Evolutionary conservation across 169 alveolate genomes (phyloP).

Genomic region (Cardiosporidium cionae): DNA sequence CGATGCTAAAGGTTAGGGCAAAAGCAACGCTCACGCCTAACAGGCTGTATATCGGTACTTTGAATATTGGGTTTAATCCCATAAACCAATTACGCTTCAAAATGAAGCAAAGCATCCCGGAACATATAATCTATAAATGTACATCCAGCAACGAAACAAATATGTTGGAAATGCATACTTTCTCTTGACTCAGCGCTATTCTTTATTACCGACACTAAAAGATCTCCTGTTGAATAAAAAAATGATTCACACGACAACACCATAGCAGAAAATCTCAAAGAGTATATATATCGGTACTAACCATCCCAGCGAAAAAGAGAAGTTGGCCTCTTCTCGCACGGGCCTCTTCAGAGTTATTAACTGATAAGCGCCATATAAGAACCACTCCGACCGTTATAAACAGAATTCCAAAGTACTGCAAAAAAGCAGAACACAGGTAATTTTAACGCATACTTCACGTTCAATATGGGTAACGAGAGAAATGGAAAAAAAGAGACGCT

Average conservation of each 20-base stretch:
- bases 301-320: conserved; percentile 57
- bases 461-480: too few species aligned
- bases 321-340: conserved; percentile 43
- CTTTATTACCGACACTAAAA: too few species aligned
- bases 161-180: too few species aligned
- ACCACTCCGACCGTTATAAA: conserved; percentile 76
- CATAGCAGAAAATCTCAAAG: conserved; percentile 4
- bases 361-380: conserved; percentile 66
- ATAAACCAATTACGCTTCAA: conserved; percentile 82
- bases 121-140: conserved; percentile 62
- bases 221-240: not conserved
- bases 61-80: conserved; percentile 51
- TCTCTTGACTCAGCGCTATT: too few species aligned
- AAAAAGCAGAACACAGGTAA: not conserved
- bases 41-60: conserved; percentile 83
- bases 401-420: conserved; percentile 74
- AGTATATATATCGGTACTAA: conserved; percentile 16
- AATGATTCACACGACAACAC: conserved; percentile 20
- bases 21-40: conserved; percentile 87
- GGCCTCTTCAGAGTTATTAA: conserved; percentile 9
- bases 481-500: too few species aligned
- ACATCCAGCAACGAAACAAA: too few species aligned
- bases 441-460: not conserved
- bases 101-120: conserved; percentile 82
- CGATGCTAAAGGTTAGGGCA: conserved; percentile 81